Percentiles rank a stretch among this genome's conserved stretches.
Conservation (phyloP, 2,329 filamentous ascomycete genomes). For the Coleophoma crateriformis region DNA sequence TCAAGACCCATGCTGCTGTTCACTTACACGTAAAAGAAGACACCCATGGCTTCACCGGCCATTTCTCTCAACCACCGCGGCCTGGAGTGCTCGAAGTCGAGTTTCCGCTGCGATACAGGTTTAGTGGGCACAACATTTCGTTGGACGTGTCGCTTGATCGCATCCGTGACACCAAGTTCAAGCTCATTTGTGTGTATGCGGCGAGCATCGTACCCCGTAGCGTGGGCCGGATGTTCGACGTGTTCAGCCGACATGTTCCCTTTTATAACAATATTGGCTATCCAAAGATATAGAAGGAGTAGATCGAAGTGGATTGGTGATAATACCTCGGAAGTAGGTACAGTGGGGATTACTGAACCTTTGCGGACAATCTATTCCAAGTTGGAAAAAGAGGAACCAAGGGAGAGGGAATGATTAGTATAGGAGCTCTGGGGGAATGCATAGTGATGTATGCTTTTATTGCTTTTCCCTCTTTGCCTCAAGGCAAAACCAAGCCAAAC, state of each 20-base stretch:
- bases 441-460: too few species aligned
- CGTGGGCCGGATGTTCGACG: conserved; percentile 10
- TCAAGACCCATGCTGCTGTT: neutral
- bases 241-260: conserved; percentile 9
- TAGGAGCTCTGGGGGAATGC: too few species aligned
- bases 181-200: conserved; percentile 24
- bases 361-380: too few species aligned
- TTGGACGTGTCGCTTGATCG: conserved; percentile 41
- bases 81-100: conserved; percentile 47
- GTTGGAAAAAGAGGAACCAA: too few species aligned
- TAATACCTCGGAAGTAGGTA: too few species aligned
- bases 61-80: conserved; percentile 49
- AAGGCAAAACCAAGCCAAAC: too few species aligned
- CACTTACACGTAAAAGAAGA: conserved; percentile 47
- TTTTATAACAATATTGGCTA: too few species aligned
- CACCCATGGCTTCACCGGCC: conserved; percentile 49
- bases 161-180: conserved; percentile 49
- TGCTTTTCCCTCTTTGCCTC: too few species aligned
- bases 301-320: too few species aligned
- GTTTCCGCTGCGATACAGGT: conserved; percentile 45
- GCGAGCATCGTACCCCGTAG: conserved; percentile 13
- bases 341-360: too few species aligned
- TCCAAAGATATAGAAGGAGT: too few species aligned
- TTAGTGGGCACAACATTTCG: conserved; percentile 43
- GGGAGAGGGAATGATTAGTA: too few species aligned